Base-by-base conservation (phyloP, 2,329 filamentous ascomycete genomes). In the Microsporum canis region DNA sequence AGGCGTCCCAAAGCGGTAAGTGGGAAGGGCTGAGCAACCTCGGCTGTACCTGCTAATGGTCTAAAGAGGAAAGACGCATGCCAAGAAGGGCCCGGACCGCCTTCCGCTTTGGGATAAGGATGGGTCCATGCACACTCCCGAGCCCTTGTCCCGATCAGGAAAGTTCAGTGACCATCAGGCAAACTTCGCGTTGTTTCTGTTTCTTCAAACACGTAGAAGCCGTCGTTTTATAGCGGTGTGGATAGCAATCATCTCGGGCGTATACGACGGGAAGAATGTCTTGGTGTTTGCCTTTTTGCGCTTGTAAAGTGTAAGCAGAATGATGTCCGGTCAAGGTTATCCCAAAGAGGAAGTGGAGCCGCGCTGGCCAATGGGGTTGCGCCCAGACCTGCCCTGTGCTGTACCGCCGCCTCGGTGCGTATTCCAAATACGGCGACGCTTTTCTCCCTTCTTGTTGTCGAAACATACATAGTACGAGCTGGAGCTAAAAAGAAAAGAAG, bases 1-100 rank as follows among this genome's bases (percentile, higher is more conserved):
- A 36, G 31, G 10, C 31, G 31, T 55, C 49, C 49, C 31, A 55
- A 55, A 55, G 49, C 49, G 49, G 49, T 6, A 55, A 55, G 49
- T 55, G 49, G 49, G 49, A 53, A 55, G 49, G 49, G 49, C 49
- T 55, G 49, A 55, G 49, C 49, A 34, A 23, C 49, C 49, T 55
- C 49, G 49, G 49, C 31, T 55, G 45, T 55, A n/a, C 49, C 31
- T 55, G 31, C 49, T 10, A 31, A 23, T 33, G 29, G 5, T 31
- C 49, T 1, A 55, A 55, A 55, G 31, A 12, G 49, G 49, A 55
- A 55, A 55, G 49, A 31, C 14, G 12, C 10, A 29, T 23, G 49
- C 49, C 49, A 55, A 55, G 49, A 55, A 17, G 29, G 49, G 49
- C 49, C 49, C 49, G 49, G 49, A 36, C 49, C 49, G 49, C 49